A percentile compares a stretch with the other conserved stretches of the same genome.
phyloP scores from a whole-genome alignment of 768 basidiomycete genomes.

The Sistotremastrum suecicum region DNA sequence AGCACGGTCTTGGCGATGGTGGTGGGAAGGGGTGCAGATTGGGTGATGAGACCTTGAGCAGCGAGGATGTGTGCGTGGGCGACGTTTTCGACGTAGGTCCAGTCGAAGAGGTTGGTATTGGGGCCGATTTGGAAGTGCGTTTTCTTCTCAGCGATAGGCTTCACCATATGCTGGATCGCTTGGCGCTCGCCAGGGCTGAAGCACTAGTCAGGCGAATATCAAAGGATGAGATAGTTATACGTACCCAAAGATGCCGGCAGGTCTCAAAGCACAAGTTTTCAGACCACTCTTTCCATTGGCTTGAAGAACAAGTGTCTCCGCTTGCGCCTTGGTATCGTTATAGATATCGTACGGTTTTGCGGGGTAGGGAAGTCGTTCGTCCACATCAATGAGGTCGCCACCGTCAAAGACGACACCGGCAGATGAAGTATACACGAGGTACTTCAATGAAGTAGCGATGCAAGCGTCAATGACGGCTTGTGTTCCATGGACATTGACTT shows the following conservation, averaged over 20 bases:
- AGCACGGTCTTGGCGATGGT: conserved; percentile 36
- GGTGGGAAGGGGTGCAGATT: conserved; percentile 19
- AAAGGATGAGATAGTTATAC: conserved; percentile 12
- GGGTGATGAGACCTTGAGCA: conserved; percentile 59
- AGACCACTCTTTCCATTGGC: conserved; percentile 81
- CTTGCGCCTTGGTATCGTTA: conserved; percentile 86
- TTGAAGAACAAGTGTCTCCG: conserved; percentile 66
- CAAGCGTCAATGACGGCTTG: conserved; percentile 75
- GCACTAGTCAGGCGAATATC: background rate
- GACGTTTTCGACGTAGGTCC: conserved; percentile 94
- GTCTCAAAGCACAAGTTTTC: conserved; percentile 79
- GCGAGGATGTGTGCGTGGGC: conserved; percentile 91
- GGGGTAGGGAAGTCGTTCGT: conserved; percentile 74
- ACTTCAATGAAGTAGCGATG: conserved; percentile 52
- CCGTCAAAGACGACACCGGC: conserved; percentile 88
- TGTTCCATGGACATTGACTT: conserved; percentile 91
- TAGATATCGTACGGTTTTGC: conserved; percentile 75
- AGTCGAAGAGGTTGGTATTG: conserved; percentile 89
- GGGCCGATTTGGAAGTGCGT: conserved; percentile 89
- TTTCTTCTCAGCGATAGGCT: conserved; percentile 67
- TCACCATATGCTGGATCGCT: conserved; percentile 61
- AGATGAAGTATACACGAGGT: conserved; percentile 90
- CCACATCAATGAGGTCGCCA: conserved; percentile 62
- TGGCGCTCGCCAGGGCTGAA: conserved; percentile 84
- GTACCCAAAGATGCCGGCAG: conserved; percentile 93